Evolutionary conservation across 306 rosid genomes (phyloP).

Genomic region (Cucurbita moschata): DNA sequence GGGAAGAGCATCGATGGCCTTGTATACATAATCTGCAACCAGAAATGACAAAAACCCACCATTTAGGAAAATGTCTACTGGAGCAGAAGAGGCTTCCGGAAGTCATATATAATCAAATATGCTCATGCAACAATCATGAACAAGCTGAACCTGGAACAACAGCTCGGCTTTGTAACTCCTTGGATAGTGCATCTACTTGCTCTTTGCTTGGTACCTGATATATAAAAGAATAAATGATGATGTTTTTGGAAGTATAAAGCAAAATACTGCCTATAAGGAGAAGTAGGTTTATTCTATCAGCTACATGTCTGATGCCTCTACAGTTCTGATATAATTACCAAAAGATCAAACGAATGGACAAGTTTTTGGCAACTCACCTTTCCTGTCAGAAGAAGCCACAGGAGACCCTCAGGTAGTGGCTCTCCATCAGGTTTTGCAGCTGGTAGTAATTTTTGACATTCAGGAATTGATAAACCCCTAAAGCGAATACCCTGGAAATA

Average conservation of each 20-base stretch:
- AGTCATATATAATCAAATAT: not conserved
- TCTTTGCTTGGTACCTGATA: conserved; percentile 77
- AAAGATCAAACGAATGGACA: not conserved
- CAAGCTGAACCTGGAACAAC: conserved; percentile 58
- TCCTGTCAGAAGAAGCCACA: conserved; percentile 93
- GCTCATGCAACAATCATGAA: not conserved
- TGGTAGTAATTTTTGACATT: conserved; percentile 77
- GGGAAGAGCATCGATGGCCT: conserved; percentile 90
- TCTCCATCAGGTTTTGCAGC: conserved; percentile 85
- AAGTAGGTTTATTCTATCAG: not conserved
- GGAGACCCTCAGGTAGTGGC: conserved; percentile 87
- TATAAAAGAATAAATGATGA: conserved; percentile 6
- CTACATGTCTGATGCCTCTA: not conserved
- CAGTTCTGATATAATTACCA: not conserved
- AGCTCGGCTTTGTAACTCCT: conserved; percentile 72
- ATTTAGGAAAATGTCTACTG: not conserved
- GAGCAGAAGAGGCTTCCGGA: not conserved
- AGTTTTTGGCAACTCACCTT: conserved; percentile 32
- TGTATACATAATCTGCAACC: conserved; percentile 70
- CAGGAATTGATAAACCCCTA: conserved; percentile 78
- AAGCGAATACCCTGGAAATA: conserved; percentile 81
- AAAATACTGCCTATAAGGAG: not conserved
- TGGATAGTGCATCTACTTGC: conserved; percentile 76
- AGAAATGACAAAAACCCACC: conserved; percentile 9
- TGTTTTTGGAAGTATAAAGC: not conserved